Percentiles rank a stretch among this genome's conserved stretches.
Conservation (phyloP, 345 rosid species). For the Lenwebbia sp. region DNA sequence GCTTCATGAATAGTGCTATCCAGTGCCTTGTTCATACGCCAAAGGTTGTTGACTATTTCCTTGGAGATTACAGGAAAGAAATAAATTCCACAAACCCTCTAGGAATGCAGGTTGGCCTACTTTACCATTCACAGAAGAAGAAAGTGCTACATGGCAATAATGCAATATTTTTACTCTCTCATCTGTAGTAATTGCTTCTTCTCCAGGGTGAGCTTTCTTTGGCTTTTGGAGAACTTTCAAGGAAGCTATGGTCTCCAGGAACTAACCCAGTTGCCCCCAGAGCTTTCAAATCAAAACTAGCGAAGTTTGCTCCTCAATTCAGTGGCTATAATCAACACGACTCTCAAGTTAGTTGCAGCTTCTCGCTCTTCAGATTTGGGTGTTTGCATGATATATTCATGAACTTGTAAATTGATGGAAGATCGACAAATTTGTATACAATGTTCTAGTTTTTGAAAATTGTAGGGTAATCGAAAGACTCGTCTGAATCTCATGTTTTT, state of each 20-base stretch:
- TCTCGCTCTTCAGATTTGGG: background rate
- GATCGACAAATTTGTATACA: background rate
- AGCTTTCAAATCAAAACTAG: conserved; percentile 54
- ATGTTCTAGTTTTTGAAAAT: background rate
- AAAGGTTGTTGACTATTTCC: conserved; percentile 61
- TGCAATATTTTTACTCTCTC: background rate
- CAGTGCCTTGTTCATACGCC: conserved; percentile 64
- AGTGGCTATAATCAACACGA: conserved; percentile 70
- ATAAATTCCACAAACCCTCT: conserved; percentile 47
- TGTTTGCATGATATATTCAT: background rate
- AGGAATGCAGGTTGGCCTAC: conserved; percentile 44
- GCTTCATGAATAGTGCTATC: conserved; percentile 70
- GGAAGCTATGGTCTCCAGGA: conserved; percentile 65
- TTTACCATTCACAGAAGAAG: background rate
- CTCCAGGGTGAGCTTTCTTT: conserved; percentile 60
- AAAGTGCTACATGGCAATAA: background rate
- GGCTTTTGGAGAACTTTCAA: conserved; percentile 54
- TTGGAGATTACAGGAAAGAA: conserved; percentile 53
- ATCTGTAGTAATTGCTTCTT: background rate
- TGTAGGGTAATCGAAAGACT: background rate
- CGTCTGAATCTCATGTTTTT: background rate
- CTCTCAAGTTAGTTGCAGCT: conserved; percentile 43
- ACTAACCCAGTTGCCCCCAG: conserved; percentile 39
- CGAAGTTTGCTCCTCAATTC: conserved; percentile 58
- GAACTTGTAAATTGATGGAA: background rate